Evolutionary conservation across 495 filamentous ascomycete genomes (phyloP).

Genomic region (Tuber umbilicatum): DNA sequence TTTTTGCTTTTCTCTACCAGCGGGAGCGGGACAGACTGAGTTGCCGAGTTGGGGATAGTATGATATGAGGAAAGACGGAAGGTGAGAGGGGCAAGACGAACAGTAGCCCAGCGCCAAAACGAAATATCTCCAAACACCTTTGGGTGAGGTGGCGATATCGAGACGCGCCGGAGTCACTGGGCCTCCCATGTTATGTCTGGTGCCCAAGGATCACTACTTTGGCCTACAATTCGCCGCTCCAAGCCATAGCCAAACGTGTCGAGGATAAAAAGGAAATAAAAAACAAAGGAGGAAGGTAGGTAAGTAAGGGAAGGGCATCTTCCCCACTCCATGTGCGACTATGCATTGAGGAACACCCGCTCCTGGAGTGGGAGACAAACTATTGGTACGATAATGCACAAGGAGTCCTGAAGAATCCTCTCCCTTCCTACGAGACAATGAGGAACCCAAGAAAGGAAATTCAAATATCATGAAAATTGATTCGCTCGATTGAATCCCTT

Average conservation of each 20-base stretch:
- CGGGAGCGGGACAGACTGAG: constrained; percentile 23
- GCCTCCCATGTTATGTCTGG: constrained; percentile 21
- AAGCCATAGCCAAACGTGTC: constrained; percentile 10
- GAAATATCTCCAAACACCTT: constrained; percentile 25
- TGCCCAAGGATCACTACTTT: constrained; percentile 19
- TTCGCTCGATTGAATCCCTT: constrained; percentile 33
- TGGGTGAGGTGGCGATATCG: constrained; percentile 28
- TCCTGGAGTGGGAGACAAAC: constrained; percentile 14
- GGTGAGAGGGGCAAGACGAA: background rate
- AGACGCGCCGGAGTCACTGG: constrained; percentile 23
- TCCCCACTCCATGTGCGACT: constrained; percentile 25
- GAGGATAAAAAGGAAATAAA: constrained; percentile 10
- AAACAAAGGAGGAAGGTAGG: background rate
- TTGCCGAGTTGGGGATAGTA: constrained; percentile 2
- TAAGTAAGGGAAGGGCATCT: constrained; percentile 30
- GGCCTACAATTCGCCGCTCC: constrained; percentile 24
- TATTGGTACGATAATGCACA: background rate
- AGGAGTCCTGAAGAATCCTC: background rate
- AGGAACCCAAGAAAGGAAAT: constrained; percentile 12
- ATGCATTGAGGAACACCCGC: constrained; percentile 20
- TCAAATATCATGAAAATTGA: constrained; percentile 27
- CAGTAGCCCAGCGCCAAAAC: constrained; percentile 16
- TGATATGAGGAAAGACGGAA: background rate
- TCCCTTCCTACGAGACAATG: constrained; percentile 20
- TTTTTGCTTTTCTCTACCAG: constrained; percentile 32